Base-by-base conservation (phyloP, 148 eudicot species). In the Amaranthus palmeri region DNA sequence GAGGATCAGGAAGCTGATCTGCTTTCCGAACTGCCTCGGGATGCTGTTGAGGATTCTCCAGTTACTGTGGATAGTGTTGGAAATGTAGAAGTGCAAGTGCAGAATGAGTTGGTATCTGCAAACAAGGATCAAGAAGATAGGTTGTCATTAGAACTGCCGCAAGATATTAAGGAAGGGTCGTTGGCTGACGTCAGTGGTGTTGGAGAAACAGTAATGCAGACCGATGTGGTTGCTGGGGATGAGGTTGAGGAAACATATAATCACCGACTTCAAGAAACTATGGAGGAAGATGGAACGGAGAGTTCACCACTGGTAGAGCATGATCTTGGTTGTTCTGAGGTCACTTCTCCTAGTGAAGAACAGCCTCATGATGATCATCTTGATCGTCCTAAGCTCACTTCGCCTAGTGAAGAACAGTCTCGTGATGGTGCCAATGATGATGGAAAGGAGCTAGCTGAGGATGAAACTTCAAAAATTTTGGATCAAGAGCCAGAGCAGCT, bases 1-100 rank as follows among this genome's bases (percentile, higher is more conserved):
- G 48, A 49, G 5, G 56, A 58, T 7, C 43, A 58, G 10, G 72
- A 74, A 50, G 40, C 3, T 36, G 65, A 65, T 70, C 7, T 57
- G 10, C 54, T 41, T 14, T 66, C 63, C 52, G 64, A 71, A 59
- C 61, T 44, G 36, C 49, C 79, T 15, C 43, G 3, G 15, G 78
- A 75, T n/a, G n/a, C n/a, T n/a, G 11, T 14, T 46, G 8, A 55
- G 59, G 76, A 44, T 7, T 14, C 12, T 18, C 1, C 11, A 10
- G 13, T 51, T 10, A 7, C 52, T n/a, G 14, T 13, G 17, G n/a
- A 13, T 4, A 13, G 40, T 63, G 25, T 10, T 25, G 63, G 10
- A 17, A 47, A 67, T 25, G 52, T 18, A 14, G 49, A 40, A 0
- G 54, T 11, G 14, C 51, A 40, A 0, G 54, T 11, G 14, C 51